phyloP scores from a whole-genome alignment of 768 basidiomycete species.

The Lactarius hengduanensis region DNA sequence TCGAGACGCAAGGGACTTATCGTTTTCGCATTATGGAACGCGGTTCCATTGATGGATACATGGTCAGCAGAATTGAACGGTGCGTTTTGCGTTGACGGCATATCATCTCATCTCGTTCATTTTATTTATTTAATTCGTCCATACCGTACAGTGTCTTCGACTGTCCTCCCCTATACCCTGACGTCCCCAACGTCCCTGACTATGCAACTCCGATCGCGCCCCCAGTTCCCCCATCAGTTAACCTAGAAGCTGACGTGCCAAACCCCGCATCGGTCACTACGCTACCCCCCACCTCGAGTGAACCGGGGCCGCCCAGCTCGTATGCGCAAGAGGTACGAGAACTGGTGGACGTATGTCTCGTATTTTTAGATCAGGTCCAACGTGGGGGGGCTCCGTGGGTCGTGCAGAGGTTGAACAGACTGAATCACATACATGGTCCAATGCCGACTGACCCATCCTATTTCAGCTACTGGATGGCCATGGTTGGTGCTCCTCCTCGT shows the following conservation, averaged over 20 bases:
- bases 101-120: background rate
- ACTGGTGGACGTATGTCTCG: slow-evolving; percentile 54
- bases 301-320: slow-evolving; percentile 4
- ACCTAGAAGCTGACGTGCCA: slow-evolving; percentile 3
- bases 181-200: slow-evolving; percentile 7
- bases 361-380: slow-evolving; percentile 59
- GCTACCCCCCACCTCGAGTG: background rate
- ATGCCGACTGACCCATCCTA: slow-evolving; percentile 69
- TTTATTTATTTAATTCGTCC: background rate
- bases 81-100: slow-evolving; percentile 18
- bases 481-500: slow-evolving; percentile 41
- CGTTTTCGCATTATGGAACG: slow-evolving; percentile 88
- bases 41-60: slow-evolving; percentile 85
- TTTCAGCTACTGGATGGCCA: slow-evolving; percentile 90
- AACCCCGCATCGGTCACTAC: slow-evolving; percentile 8
- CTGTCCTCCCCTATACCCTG: slow-evolving; percentile 23
- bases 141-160: slow-evolving; percentile 32
- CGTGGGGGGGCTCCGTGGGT: slow-evolving; percentile 90
- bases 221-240: slow-evolving; percentile 3
- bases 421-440: slow-evolving; percentile 73
- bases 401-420: slow-evolving; percentile 77
- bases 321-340: slow-evolving; percentile 29
- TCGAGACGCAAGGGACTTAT: slow-evolving; percentile 66
- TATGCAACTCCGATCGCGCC: slow-evolving; percentile 14
- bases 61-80: slow-evolving; percentile 77